Base-by-base conservation (phyloP, 768 basidiomycete genomes). In the Trametes maxima region DNA sequence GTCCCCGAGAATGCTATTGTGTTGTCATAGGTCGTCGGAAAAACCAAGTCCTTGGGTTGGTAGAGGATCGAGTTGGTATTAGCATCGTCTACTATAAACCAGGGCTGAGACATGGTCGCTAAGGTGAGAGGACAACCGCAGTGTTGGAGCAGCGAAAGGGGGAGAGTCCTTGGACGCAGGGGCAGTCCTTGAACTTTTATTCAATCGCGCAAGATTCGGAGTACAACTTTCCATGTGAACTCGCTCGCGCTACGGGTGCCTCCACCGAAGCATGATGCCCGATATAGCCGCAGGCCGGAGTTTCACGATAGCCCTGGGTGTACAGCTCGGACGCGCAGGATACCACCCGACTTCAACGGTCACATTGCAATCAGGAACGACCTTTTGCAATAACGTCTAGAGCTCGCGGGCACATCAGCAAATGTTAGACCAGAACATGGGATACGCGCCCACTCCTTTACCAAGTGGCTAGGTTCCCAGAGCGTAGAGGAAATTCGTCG, bases 41-140 rank as follows among this genome's bases (percentile, higher is more conserved):
- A 58, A 52, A 56, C 53, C 14, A 51, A 14, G 39, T 44, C 35
- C 21, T 5, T 35, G 1, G 62, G 54, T 46, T 48, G 28, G 37
- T 63, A 63, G 45, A 42, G 28, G 52, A 63, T 63, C 1, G 62
- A 53, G 46, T 57, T n/a, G 12, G 43, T 21, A 21, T 62, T 57
- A 22, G 37, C 28, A 22, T 63, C 62, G 21, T 63, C 62, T 1
- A 54, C 52, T 11, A 63, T 35, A 19, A 54, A 54, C 45, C 54
- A 47, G 10, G n/a, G 2, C 14, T 33, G 52, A 7, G 51, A 28
- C 62, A 58, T 58, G 47, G 14, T 47, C 10, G 46, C 19, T 21
- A 11, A 1, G 40, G 4, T 12, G 21, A 10, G 5, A 39, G 33
- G 33, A 4, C 17, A 19, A 6, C 21, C 13, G 33, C 14, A 47